Conservation (phyloP, 164 flowering plant genomes). For the Paratinospora sagittata region DNA sequence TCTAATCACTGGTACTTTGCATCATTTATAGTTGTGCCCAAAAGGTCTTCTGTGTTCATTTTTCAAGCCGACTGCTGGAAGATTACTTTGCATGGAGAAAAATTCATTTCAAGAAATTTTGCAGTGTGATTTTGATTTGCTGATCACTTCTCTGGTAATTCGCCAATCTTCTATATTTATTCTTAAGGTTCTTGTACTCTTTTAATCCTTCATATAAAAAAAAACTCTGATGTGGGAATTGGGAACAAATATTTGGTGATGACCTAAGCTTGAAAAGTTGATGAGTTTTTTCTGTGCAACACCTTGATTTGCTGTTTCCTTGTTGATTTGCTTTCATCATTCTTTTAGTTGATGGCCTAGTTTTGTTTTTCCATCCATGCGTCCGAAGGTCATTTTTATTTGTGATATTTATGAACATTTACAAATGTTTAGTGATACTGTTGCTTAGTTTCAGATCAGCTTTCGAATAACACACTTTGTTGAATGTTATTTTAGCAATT, state of each 20-base stretch:
- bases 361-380: not conserved
- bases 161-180: no score
- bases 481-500: no score
- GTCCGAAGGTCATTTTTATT: no score
- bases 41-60: slow-evolving; percentile 59
- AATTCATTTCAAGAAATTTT: slow-evolving; percentile 26
- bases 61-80: slow-evolving; percentile 72
- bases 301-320: not conserved
- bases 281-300: not conserved
- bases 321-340: not conserved
- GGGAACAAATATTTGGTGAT: not conserved
- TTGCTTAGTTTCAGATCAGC: no score
- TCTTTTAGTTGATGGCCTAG: not conserved
- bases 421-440: no score
- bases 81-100: slow-evolving; percentile 68
- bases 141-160: not conserved
- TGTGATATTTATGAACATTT: no score
- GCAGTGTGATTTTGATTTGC: not conserved
- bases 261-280: not conserved
- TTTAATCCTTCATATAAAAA: not conserved
- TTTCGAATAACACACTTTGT: no score
- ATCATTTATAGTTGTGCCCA: slow-evolving; percentile 64
- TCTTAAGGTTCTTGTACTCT: not conserved
- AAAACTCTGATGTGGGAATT: not conserved
- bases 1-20: not conserved